Base-by-base conservation (phyloP, 495 filamentous ascomycete species). In the Neurospora tetraspora region DNA sequence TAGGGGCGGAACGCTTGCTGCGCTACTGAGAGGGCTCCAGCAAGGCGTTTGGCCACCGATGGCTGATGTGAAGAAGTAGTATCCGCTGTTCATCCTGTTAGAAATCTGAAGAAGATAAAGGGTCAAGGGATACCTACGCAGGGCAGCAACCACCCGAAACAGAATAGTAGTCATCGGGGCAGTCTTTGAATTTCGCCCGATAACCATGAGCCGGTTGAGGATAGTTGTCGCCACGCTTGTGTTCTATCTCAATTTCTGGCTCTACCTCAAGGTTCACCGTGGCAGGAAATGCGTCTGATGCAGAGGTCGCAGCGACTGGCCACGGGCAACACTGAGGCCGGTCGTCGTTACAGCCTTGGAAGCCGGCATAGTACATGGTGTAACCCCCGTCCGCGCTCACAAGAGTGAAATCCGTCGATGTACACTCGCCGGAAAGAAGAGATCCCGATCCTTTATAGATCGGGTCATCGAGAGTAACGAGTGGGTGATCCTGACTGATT, bases 91-190 rank as follows among this genome's bases (percentile, higher is more conserved):
- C 12, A 18, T 9, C 38, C 14, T 11, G 39, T 73, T 70, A 74
- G 72, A 11, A 16, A 53, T 39, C 68, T 9, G 23, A 31, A 23
- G 39, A 14, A 31, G 39, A 14, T 11, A 8, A 45, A 68, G 42
- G 31, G 31, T 12, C 5, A 38, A 20, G 10, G 6, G 36, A 36
- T 11, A 76, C 78, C 5, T 76, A 78, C 74, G 11, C 72, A 12
- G 79, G 79, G 72, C 75, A 79, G 42, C 78, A 78, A 3, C 71
- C 74, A 12, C 75, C 75, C 2, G 76, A 75, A n/a, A 79, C 73
- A 23, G 79, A 78, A 70, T 77, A 78, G 71, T 80, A 80, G 61
- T 80, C 79, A 1, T 73, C 71, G 12, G 79, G 75, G 20, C 77
- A 79, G 9, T 43, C 73, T 9, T 59, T 31, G 3, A 79, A 47